Evolutionary conservation across 2,329 filamentous ascomycete genomes (phyloP).

Genomic region (Fusarium fujikuroi): DNA sequence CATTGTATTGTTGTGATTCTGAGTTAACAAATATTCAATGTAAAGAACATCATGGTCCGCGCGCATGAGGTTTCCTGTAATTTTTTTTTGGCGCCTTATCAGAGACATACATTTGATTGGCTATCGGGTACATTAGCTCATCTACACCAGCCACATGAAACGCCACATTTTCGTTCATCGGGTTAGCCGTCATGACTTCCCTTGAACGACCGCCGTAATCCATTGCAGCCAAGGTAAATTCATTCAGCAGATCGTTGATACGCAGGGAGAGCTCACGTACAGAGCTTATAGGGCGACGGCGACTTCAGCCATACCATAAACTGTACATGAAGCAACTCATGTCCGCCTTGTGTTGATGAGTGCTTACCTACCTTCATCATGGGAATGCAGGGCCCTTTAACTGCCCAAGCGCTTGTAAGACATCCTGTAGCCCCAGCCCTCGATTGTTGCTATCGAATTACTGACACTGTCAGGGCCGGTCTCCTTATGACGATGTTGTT

Average conservation of each 20-base stretch:
- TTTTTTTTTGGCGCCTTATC: slow-evolving; percentile 38
- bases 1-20: slow-evolving; percentile 52
- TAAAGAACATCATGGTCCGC: slow-evolving; percentile 35
- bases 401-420: slow-evolving; percentile 66
- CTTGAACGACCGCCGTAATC: not conserved
- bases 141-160: slow-evolving; percentile 11
- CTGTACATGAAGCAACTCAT: not conserved
- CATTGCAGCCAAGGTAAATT: not conserved
- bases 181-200: slow-evolving; percentile 29
- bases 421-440: not conserved
- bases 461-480: slow-evolving; percentile 60
- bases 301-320: not conserved
- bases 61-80: slow-evolving; percentile 23
- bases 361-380: slow-evolving; percentile 49
- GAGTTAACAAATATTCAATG: slow-evolving; percentile 32
- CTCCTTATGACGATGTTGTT: slow-evolving; percentile 68
- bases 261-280: not conserved
- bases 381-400: slow-evolving; percentile 66
- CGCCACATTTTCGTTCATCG: slow-evolving; percentile 1
- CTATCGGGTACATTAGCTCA: slow-evolving; percentile 6
- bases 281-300: not conserved
- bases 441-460: not conserved
- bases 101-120: slow-evolving; percentile 23
- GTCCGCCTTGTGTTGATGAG: slow-evolving; percentile 9
- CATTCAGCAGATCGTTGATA: not conserved